Evolutionary conservation across 2,329 filamentous ascomycete genomes (phyloP).

Genomic region (Berkeleyomyces rouxiae): DNA sequence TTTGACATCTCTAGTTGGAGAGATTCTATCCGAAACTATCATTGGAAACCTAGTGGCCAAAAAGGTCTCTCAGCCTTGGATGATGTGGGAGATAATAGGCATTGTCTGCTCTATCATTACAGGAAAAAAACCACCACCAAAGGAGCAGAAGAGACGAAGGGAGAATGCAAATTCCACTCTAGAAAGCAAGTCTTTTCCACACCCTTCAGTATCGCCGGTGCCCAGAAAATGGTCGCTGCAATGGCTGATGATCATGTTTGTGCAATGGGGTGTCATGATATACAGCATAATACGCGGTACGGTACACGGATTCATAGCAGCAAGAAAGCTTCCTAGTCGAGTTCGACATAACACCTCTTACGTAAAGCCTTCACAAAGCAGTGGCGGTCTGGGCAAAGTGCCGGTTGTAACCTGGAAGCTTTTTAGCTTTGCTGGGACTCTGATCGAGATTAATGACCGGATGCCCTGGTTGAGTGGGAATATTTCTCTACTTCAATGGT

Average conservation of each 20-base stretch:
- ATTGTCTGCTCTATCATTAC: conserved; percentile 39
- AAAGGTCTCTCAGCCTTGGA: conserved; percentile 72
- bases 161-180: not conserved
- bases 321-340: conserved; percentile 16
- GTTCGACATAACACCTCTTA: conserved; percentile 9
- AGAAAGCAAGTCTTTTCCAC: not conserved
- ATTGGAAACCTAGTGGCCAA: conserved; percentile 66
- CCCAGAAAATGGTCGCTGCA: conserved; percentile 25
- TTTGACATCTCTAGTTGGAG: conserved; percentile 64
- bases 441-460: conserved; percentile 57
- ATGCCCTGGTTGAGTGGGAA: conserved; percentile 83
- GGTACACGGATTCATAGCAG: conserved; percentile 22
- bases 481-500: conserved; percentile 60
- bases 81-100: conserved; percentile 70
- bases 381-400: conserved; percentile 23
- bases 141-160: conserved; percentile 6
- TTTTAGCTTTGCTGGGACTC: conserved; percentile 55
- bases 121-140: conserved; percentile 17
- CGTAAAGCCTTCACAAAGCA: conserved; percentile 12
- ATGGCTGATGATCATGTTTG: conserved; percentile 35
- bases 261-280: conserved; percentile 38
- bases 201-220: not conserved
- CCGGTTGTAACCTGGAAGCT: conserved; percentile 63
- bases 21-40: conserved; percentile 81
- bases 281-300: conserved; percentile 51